These are phyloP conservation scores for Echinosophora koreensis DNA, from an alignment of 306 rosid genomes.

Conservation along the genomic window DNA sequence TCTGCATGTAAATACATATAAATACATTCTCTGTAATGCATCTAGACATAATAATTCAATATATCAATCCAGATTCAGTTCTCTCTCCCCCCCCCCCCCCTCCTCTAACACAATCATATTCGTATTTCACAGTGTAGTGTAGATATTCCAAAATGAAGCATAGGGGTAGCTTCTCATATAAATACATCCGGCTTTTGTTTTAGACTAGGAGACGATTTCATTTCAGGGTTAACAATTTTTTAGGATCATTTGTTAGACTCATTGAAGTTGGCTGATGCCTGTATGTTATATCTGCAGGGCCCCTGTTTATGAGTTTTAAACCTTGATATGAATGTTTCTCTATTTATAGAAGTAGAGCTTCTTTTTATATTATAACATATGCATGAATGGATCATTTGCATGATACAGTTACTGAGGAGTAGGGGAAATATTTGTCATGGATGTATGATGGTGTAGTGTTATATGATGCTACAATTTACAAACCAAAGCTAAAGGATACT, in stretches of 20 bases:
- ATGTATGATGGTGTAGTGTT: slow-evolving; percentile 8
- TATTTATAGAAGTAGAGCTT: neutral
- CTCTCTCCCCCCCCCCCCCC: no score
- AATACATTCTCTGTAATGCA: no score
- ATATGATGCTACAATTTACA: neutral
- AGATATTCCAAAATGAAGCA: slow-evolving; percentile 3
- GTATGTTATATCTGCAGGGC: slow-evolving; percentile 4
- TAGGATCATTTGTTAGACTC: neutral
- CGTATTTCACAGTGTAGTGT: no score
- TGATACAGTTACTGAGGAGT: slow-evolving; percentile 9
- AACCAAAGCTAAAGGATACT: neutral
- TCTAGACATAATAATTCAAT: no score
- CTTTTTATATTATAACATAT: neutral
- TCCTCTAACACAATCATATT: no score
- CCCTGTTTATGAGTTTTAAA: slow-evolving; percentile 2
- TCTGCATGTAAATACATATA: no score
- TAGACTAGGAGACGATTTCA: neutral
- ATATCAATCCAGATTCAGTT: no score
- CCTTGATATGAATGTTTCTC: neutral
- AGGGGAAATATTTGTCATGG: slow-evolving; percentile 7
- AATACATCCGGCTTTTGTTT: neutral
- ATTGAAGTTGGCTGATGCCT: slow-evolving; percentile 13
- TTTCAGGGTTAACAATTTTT: neutral
- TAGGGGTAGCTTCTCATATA: neutral
- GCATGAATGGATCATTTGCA: neutral